Evolutionary conservation across 495 filamentous ascomycete species (phyloP).

Genomic region (Podospora australis): DNA sequence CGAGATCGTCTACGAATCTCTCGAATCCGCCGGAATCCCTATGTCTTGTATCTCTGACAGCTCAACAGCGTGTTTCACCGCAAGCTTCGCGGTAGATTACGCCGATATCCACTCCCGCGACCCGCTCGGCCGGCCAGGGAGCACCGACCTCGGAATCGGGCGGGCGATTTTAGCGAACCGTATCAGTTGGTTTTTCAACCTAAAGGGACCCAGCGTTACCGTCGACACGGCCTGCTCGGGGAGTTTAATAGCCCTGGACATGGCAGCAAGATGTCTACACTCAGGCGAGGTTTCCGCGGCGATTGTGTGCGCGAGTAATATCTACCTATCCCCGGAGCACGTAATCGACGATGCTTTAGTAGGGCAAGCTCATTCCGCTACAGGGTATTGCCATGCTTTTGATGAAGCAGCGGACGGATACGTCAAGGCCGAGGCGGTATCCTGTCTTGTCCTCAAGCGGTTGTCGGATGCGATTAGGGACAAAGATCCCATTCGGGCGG

Average conservation of each 20-base stretch:
- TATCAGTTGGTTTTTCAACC: conserved; percentile 17
- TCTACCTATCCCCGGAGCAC: conserved; percentile 29
- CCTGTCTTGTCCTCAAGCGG: conserved; percentile 48
- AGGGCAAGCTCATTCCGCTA: too few relatives aligned
- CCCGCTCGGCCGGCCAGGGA: conserved; percentile 30
- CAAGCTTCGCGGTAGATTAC: conserved; percentile 39
- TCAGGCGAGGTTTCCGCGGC: conserved; percentile 43
- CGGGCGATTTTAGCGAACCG: conserved; percentile 33
- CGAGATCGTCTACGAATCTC: conserved; percentile 50
- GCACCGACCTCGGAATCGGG: conserved; percentile 48
- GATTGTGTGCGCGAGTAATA: conserved; percentile 39
- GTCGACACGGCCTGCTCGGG: conserved; percentile 25
- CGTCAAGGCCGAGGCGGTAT: conserved; percentile 53
- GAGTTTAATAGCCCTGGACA: conserved; percentile 18
- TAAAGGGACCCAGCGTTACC: conserved; percentile 16
- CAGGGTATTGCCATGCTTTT: conserved; percentile 49
- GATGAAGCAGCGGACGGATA: conserved; percentile 57
- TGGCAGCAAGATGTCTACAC: conserved; percentile 37
- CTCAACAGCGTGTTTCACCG: conserved; percentile 36
- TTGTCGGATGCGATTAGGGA: conserved; percentile 43
- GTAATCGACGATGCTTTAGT: conserved; percentile 34
- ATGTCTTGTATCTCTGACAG: conserved; percentile 31
- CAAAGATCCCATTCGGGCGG: conserved; percentile 48
- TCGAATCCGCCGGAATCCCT: conserved; percentile 49
- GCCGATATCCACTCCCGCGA: conserved; percentile 38